Base-by-base conservation (phyloP, 139 green algal species). In the Chlamydomonas sphaeroides region DNA sequence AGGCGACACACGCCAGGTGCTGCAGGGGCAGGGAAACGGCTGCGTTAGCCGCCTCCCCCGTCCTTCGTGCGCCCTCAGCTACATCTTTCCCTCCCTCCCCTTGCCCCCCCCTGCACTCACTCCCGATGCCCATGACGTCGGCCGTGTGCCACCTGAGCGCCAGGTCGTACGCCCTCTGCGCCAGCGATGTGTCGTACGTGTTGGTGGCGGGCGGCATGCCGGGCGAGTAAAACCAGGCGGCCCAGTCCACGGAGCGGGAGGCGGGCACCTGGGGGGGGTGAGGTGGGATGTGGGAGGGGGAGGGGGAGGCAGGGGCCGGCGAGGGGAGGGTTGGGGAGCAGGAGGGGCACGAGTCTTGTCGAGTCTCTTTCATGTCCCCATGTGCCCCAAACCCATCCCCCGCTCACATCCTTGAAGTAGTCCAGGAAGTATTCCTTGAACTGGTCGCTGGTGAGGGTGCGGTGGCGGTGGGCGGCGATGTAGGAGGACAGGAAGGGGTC, bases 121-220 rank as follows among this genome's bases (percentile, higher is more conserved):
- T 83, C 1, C 91, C 91, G 36, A 95, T 85, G 77, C 91, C 91
- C 86, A 94, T 93, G 30, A 93, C 90, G 61, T 94, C 90, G 5
- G 53, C 79, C 17, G 87, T 93, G 88, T 95, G 92, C 94, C 93
- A 97, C 49, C 72, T 82, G 15, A 85, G 74, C 5, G 93, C 95
- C 75, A 98, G 88, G 10, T 87, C 88, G 36, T 94, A 88, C 15
- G 95, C 89, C 62, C n/a, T n/a, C n/a, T n/a, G n/a, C n/a, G n/a
- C n/a, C 53, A 98, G 56, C 18, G 84, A 85, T 26, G 89, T 88
- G 77, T 97, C 92, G 65, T 97, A 97, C 8, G 49, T 59, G 78
- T 97, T 95, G 15, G 85, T 87, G 21, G 90, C 89, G 0, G 94
- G 95, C 0, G 95, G 95, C 90, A 96, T 93, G 63, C 94, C 93